phyloP scores from a whole-genome alignment of 2,329 filamentous ascomycete species.

The Exophiala sp. region DNA sequence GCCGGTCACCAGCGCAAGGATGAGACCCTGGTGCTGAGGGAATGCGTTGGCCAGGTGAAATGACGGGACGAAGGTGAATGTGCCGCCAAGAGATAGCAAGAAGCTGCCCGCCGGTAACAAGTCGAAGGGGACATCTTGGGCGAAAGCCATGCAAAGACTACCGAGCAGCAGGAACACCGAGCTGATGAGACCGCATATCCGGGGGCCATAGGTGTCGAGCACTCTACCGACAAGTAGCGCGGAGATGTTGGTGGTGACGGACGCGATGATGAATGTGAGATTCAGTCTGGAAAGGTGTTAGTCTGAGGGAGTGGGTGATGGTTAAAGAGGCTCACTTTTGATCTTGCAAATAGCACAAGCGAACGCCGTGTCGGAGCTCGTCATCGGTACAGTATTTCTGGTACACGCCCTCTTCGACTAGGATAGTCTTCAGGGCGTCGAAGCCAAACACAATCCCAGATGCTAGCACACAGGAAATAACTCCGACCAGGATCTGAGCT shows the following conservation, averaged over 20 bases:
- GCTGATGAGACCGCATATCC: conserved; percentile 68
- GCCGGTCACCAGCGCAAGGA: conserved; percentile 74
- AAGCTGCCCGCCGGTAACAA: conserved; percentile 71
- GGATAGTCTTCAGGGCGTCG: conserved; percentile 75
- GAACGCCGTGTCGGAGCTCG: conserved; percentile 46
- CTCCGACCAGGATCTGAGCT: conserved; percentile 62
- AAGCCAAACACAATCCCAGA: conserved; percentile 82
- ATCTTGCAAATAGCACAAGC: conserved; percentile 57
- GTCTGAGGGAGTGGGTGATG: neutral
- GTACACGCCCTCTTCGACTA: conserved; percentile 73
- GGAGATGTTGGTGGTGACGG: conserved; percentile 81
- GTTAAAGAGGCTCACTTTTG: conserved; percentile 38
- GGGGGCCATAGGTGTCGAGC: conserved; percentile 78
- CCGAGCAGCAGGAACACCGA: conserved; percentile 65
- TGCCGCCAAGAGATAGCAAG: conserved; percentile 71
- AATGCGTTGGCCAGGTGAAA: conserved; percentile 84
- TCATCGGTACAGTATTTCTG: conserved; percentile 57
- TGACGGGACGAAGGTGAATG: conserved; percentile 75
- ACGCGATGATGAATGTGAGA: conserved; percentile 86
- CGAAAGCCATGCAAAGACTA: conserved; percentile 67
- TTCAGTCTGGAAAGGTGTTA: conserved; percentile 56
- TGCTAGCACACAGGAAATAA: conserved; percentile 71
- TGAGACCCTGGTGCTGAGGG: conserved; percentile 68
- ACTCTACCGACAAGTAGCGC: conserved; percentile 81
- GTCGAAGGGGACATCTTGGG: conserved; percentile 63